Evolutionary conservation across 2,329 filamentous ascomycete genomes (phyloP).

Genomic region (Fusarium pseudograminearum): DNA sequence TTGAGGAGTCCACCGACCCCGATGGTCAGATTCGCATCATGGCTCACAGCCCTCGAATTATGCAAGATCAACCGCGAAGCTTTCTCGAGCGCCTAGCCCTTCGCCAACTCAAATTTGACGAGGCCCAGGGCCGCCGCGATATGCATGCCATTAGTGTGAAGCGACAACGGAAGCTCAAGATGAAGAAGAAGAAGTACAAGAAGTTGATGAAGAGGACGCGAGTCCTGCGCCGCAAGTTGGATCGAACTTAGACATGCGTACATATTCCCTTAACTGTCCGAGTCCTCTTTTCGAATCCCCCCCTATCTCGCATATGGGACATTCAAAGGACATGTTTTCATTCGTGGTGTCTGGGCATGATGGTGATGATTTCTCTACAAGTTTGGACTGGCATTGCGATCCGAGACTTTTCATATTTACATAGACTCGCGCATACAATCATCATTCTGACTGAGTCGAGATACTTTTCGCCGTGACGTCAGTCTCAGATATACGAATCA

Average conservation of each 20-base stretch:
- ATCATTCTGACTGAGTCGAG: slow-evolving; percentile 46
- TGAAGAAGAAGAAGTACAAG: slow-evolving; percentile 99
- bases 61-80: slow-evolving; percentile 64
- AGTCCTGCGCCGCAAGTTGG: slow-evolving; percentile 87
- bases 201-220: slow-evolving; percentile 96
- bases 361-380: slow-evolving; percentile 45
- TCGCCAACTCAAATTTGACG: slow-evolving; percentile 71
- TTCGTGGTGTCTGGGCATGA: slow-evolving; percentile 50
- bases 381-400: slow-evolving; percentile 49
- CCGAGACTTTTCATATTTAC: slow-evolving; percentile 46
- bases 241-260: slow-evolving; percentile 64
- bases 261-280: slow-evolving; percentile 41
- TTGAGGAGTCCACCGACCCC: slow-evolving; percentile 73
- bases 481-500: slow-evolving; percentile 27
- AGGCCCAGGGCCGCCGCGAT: slow-evolving; percentile 62
- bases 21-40: slow-evolving; percentile 71
- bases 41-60: slow-evolving; percentile 69
- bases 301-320: slow-evolving; percentile 30
- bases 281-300: slow-evolving; percentile 41
- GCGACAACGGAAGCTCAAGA: slow-evolving; percentile 93
- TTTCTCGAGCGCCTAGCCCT: slow-evolving; percentile 79
- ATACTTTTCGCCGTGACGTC: slow-evolving; percentile 35
- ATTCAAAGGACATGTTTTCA: slow-evolving; percentile 44
- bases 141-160: slow-evolving; percentile 92
- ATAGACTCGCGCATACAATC: slow-evolving; percentile 54